phyloP scores from a whole-genome alignment of 768 basidiomycete species.

The Chalciporus pseudorubinellus region DNA sequence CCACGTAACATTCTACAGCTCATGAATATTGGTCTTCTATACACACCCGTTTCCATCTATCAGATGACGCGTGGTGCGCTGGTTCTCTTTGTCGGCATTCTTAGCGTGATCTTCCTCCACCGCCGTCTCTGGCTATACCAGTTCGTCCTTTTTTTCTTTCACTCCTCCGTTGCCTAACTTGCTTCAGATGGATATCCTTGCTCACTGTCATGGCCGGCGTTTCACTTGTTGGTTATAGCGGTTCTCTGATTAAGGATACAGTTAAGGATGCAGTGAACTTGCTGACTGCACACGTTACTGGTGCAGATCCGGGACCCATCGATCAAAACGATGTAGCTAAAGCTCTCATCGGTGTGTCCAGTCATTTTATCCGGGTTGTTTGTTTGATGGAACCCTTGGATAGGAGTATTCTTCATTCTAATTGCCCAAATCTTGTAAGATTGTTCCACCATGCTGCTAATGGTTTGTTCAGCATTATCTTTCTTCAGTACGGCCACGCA shows the following conservation, averaged over 20 bases:
- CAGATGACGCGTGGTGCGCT: constrained; percentile 95
- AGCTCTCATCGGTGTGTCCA: constrained; percentile 62
- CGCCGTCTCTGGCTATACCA: constrained; percentile 87
- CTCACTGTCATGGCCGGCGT: constrained; percentile 86
- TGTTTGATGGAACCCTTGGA: constrained; percentile 14
- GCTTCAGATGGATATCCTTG: constrained; percentile 80
- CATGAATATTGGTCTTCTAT: constrained; percentile 95
- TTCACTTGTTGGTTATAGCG: constrained; percentile 81
- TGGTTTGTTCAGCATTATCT: neutral
- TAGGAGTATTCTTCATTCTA: constrained; percentile 87
- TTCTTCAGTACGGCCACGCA: constrained; percentile 75
- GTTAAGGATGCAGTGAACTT: constrained; percentile 44
- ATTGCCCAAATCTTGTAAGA: constrained; percentile 94
- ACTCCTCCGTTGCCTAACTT: constrained; percentile 3
- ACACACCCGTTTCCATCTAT: constrained; percentile 96
- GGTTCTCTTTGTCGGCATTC: constrained; percentile 88
- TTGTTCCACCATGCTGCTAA: neutral
- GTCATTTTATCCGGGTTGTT: constrained; percentile 11
- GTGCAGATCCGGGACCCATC: constrained; percentile 41
- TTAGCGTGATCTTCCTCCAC: constrained; percentile 88
- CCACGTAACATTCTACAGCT: constrained; percentile 39
- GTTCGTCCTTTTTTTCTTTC: constrained; percentile 39
- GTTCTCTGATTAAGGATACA: constrained; percentile 80
- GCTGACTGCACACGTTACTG: constrained; percentile 17
- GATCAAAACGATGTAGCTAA: constrained; percentile 64